A percentile compares a stretch with the other conserved stretches of the same genome.
Evolutionary conservation across 78 protist species (phyloP).

Genomic region (Blattamonas nauphoetae): DNA sequence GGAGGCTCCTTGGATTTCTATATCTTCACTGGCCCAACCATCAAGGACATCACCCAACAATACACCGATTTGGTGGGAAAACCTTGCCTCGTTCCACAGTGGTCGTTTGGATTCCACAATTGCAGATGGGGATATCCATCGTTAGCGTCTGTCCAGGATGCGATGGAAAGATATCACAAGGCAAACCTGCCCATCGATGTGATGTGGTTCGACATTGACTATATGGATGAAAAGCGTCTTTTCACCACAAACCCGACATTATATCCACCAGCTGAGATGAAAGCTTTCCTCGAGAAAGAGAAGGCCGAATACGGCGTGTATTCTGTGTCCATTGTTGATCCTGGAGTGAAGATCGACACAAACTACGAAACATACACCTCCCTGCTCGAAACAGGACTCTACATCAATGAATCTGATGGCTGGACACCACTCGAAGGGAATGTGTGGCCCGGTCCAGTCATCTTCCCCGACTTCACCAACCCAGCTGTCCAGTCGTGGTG

Average conservation of each 20-base stretch:
- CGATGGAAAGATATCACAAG: not conserved
- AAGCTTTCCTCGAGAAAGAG: not conserved
- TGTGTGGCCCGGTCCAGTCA: not conserved
- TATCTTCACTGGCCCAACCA: conserved; percentile 54
- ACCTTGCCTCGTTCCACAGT: not conserved
- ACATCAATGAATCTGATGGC: not conserved
- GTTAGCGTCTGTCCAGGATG: not conserved
- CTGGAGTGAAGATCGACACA: not conserved
- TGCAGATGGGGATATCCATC: not conserved
- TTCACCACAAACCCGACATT: not conserved
- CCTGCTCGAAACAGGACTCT: not conserved
- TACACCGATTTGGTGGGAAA: conserved; percentile 50
- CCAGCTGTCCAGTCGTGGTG: not conserved
- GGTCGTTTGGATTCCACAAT: not conserved
- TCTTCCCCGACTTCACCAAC: conserved; percentile 7
- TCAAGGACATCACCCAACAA: conserved; percentile 48
- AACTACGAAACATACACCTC: not conserved
- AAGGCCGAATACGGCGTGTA: not conserved
- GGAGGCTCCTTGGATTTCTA: conserved; percentile 62
- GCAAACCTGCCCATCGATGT: not conserved
- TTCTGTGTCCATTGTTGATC: conserved; percentile 1
- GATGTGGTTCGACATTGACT: conserved; percentile 5
- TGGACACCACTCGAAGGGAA: not conserved
- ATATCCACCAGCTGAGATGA: not conserved
- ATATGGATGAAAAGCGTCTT: conserved; percentile 3